Base-by-base conservation (phyloP, 495 filamentous ascomycete species). In the Penicillium angulare region DNA sequence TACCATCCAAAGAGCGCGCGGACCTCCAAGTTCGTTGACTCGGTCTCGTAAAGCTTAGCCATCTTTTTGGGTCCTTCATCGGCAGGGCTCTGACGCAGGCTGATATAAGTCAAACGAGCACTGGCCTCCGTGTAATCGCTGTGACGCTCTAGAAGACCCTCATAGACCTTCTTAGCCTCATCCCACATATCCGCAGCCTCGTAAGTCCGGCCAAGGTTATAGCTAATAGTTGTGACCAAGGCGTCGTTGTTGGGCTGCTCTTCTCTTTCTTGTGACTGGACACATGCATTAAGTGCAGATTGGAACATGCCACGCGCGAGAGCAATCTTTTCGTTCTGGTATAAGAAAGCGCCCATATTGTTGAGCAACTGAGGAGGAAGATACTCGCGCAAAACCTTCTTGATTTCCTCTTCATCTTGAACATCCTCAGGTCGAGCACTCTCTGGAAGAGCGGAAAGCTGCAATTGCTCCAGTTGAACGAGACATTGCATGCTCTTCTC, bases 301-400 rank as follows among this genome's bases (percentile, higher is more conserved):
- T 98, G 88, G 66, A 97, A 97, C 63, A 92, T 77, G 36, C 89
- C 83, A 49, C 87, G 84, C n/a, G 95, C 92, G 40, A 80, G 73
- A 17, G 85, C 81, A 52, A 88, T 85, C 57, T 89, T 90, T 57
- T 95, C 95, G 0, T 80, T 75, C 57, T 95, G 89, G 56, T 88
- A 97, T 53, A 95, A 80, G 73, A 97, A 96, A 65, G 89, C 93
- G 3, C 89, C 93, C 66, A 98, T 95, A 61, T 98, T 97, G 75
- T 96, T 97, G 34, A 97, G 82, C 1, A 98, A 76, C 65, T 97
- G 91, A 2, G 95, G 90, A 4, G 91, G 87, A 0, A 97, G 73
- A 50, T 83, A 73, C 63, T 90, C 84, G 27, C 89, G 83, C 26
- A 93, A 74, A 21, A 71, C 72, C 24, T 75, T 72, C 45, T 79